Conservation (phyloP, 345 rosid species). For the Populus simonii region DNA sequence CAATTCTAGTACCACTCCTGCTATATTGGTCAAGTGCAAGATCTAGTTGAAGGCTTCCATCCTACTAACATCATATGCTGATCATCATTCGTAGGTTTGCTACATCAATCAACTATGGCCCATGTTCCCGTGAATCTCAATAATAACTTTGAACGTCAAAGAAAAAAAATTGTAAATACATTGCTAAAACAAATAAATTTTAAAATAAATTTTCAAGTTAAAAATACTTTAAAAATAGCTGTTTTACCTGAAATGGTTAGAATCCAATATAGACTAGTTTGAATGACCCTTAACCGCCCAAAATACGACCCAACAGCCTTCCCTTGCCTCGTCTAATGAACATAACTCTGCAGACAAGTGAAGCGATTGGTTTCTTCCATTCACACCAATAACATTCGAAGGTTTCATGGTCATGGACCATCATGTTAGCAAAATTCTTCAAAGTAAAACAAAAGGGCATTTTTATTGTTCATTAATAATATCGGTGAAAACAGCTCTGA, state of each 20-base stretch:
- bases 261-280: conserved; percentile 39
- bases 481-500: too few relatives aligned
- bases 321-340: neutral
- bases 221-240: too few relatives aligned
- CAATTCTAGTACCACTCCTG: neutral
- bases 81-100: neutral
- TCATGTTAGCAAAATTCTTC: neutral
- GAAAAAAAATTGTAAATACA: neutral
- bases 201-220: too few relatives aligned
- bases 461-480: neutral
- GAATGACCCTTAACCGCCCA: conserved; percentile 39
- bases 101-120: neutral
- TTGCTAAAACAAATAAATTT: too few relatives aligned
- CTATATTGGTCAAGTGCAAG: neutral
- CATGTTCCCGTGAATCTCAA: neutral
- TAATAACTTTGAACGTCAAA: neutral
- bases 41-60: neutral
- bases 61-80: neutral
- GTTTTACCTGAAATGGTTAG: neutral
- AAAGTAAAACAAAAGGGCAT: conserved; percentile 22
- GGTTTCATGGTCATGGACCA: conserved; percentile 31
- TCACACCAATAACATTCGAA: conserved; percentile 15
- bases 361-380: conserved; percentile 16
- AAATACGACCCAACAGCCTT: neutral
- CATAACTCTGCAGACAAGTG: neutral